Base-by-base conservation (phyloP, 2,329 filamentous ascomycete species). In the Pseudocercospora fijiensis region DNA sequence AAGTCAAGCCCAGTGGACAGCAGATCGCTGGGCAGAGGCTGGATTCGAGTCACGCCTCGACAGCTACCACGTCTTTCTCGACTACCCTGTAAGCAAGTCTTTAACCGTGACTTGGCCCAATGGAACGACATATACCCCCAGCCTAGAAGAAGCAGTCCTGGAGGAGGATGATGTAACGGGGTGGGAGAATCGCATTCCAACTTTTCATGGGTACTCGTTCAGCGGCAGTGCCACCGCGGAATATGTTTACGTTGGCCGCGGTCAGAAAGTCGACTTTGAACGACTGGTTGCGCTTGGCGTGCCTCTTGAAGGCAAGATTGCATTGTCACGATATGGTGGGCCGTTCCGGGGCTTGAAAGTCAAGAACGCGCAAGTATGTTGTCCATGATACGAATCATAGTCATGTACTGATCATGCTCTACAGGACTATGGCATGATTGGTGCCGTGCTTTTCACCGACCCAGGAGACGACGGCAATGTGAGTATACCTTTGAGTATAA, bases 61-160 rank as follows among this genome's bases (percentile, higher is more conserved):
- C 27, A 60, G 75, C 70, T 47, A 72, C 66, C 78, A 81, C 65
- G 73, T 80, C 9, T 81, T 78, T 66, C 70, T 80, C 66, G 81
- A 82, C 65, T 82, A 81, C 56, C 80, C 80, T 2, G 71, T 76
- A 41, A 76, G 76, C 49, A 79, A 81, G 60, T 75, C 79, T 1
- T 65, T 82, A 60, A 76, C 76, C 58, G 79, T 60, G 73, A 79
- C 66, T 74, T 76, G 70, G 67, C 16, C 60, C 86, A 83, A 69
- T 91, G 91, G 89, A 81, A 87, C 69, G 84, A 88, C 71, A 90
- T 89, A 79, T 90, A 90, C 8, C 78, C 92, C 45, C 76, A 78
- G 60, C 16, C 62, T 73, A n/a, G 69, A 70, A 28, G 71, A 73
- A 47, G 69, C 67, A 55, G 63, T 71, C 3, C 62, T 73, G 8